phyloP scores from a whole-genome alignment of 495 filamentous ascomycete genomes.

The Pyrenula massariospora region DNA sequence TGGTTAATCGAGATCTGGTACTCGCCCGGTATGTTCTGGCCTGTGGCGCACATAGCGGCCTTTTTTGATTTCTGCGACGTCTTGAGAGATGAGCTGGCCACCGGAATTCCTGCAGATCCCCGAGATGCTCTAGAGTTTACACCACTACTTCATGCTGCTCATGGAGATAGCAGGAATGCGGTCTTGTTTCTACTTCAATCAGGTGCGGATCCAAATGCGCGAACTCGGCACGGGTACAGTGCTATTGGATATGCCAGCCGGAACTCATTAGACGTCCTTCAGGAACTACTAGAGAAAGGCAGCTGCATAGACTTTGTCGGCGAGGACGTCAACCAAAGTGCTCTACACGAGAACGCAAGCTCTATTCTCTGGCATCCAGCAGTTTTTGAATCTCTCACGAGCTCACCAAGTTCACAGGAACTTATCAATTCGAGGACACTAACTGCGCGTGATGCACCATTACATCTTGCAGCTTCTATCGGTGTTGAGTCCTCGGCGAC shows the following conservation, averaged over 20 bases:
- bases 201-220: neutral
- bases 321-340: neutral
- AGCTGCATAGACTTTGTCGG: neutral
- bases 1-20: neutral
- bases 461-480: neutral
- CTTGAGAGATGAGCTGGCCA: neutral
- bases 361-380: neutral
- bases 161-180: neutral
- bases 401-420: neutral
- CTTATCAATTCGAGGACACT: neutral
- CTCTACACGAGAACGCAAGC: neutral
- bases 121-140: neutral
- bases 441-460: neutral
- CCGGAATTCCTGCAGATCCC: neutral
- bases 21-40: neutral
- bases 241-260: neutral
- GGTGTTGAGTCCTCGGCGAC: neutral
- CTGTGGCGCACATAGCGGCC: neutral
- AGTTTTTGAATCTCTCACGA: neutral
- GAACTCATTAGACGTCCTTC: neutral
- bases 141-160: neutral
- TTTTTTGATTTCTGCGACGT: neutral
- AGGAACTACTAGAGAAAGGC: neutral
- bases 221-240: neutral
- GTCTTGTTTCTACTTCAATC: neutral